A percentile compares a stretch with the other conserved stretches of the same genome.
Evolutionary conservation across 2,329 filamentous ascomycete genomes (phyloP).

Genomic region (Penicillium expansum): DNA sequence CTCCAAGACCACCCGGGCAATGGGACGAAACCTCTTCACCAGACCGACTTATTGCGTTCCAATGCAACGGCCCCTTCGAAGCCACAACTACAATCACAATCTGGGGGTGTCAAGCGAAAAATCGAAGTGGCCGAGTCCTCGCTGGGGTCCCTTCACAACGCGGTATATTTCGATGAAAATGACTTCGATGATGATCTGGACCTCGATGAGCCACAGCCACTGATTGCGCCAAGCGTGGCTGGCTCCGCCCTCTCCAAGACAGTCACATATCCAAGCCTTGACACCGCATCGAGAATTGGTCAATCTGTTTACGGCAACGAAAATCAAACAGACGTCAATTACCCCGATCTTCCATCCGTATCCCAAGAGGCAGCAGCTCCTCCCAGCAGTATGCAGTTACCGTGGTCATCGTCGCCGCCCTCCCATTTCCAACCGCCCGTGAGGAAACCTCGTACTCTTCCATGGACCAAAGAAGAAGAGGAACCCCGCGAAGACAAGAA

Average conservation of each 20-base stretch:
- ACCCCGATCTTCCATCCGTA: conserved; percentile 35
- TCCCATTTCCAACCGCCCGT: conserved; percentile 40
- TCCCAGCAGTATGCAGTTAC: conserved; percentile 57
- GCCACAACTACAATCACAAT: conserved; percentile 25
- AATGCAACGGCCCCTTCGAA: conserved; percentile 27
- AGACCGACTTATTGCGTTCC: conserved; percentile 29
- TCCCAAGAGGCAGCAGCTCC: conserved; percentile 34
- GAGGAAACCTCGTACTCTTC: conserved; percentile 63
- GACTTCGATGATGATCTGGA: conserved; percentile 85
- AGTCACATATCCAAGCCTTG: conserved; percentile 21
- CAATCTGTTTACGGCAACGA: conserved; percentile 14
- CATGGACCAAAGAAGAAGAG: conserved; percentile 50
- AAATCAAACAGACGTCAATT: conserved; percentile 30
- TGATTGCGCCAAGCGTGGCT: conserved; percentile 18
- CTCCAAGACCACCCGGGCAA: conserved; percentile 38
- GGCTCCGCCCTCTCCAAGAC: conserved; percentile 5
- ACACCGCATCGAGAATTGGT: conserved; percentile 4
- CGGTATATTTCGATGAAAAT: conserved; percentile 68
- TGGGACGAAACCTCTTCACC: conserved; percentile 34
- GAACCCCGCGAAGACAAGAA: conserved; percentile 28
- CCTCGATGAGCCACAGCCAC: conserved; percentile 53
- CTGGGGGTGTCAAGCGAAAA: conserved; percentile 39
- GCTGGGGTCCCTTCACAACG: conserved; percentile 45
- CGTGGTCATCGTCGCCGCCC: conserved; percentile 66
- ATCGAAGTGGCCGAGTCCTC: conserved; percentile 36